A percentile compares a stretch with the other conserved stretches of the same genome.
These are phyloP conservation scores for Clonostachys chloroleuca DNA, from an alignment of 2,329 filamentous ascomycete genomes.

Conservation along the genomic window DNA sequence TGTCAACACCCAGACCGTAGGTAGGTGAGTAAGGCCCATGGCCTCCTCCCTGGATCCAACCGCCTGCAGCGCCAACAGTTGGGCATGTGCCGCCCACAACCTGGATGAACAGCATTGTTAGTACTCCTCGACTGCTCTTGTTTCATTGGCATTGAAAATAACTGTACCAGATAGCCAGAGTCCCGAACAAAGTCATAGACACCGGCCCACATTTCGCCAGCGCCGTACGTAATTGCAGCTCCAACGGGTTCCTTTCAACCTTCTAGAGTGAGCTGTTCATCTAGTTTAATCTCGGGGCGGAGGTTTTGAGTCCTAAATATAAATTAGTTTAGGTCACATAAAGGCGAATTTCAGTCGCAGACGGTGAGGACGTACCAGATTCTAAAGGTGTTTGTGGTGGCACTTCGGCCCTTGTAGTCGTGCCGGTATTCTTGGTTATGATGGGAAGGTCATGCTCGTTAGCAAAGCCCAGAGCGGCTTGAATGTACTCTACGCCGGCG, in stretches of 20 bases:
- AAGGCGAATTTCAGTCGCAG: too few relatives aligned
- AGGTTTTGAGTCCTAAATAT: neutral
- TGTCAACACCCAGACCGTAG: constrained; percentile 7
- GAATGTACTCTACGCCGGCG: too few relatives aligned
- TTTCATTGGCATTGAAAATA: neutral
- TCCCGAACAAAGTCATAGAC: constrained; percentile 3
- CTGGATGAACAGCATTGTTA: neutral
- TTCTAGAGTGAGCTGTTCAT: neutral
- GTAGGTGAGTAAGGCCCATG: constrained; percentile 4
- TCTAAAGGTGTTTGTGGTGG: neutral
- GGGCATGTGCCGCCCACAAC: neutral
- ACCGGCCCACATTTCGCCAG: constrained; percentile 2
- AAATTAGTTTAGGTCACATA: neutral
- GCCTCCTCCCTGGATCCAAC: constrained; percentile 6
- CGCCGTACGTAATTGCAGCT: constrained; percentile 2
- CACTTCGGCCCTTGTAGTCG: constrained; percentile 6
- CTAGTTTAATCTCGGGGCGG: neutral
- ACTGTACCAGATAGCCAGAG: constrained; percentile 1
- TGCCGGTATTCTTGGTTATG: constrained; percentile 8
- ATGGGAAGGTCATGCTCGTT: too few relatives aligned
- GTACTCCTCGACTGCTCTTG: neutral
- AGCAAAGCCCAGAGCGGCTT: too few relatives aligned
- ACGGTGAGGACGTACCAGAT: too few relatives aligned
- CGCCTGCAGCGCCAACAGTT: constrained; percentile 4
- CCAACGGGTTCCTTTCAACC: neutral